Evolutionary conservation across 2,329 filamentous ascomycete species (phyloP).

Genomic region (Ophioceras dolichostomum): DNA sequence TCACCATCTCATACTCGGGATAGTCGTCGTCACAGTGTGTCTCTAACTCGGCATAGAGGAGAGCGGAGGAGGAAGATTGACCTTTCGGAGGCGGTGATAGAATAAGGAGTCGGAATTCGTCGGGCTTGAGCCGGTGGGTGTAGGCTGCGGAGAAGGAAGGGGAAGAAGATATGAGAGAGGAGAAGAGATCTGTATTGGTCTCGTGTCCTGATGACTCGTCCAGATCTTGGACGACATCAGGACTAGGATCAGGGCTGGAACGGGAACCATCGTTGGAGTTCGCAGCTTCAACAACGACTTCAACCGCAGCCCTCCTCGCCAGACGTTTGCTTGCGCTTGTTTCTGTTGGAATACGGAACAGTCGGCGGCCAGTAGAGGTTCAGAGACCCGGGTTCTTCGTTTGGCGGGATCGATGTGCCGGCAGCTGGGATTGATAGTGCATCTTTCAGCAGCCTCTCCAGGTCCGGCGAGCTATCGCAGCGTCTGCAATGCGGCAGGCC

Average conservation of each 20-base stretch:
- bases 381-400: too few species aligned
- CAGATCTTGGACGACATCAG: too few species aligned
- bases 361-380: conserved; percentile 1
- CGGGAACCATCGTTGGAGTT: background rate
- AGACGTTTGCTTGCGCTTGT: too few species aligned
- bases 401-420: too few species aligned
- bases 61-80: background rate
- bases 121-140: background rate
- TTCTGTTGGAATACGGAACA: background rate
- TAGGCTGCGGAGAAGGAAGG: background rate
- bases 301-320: too few species aligned
- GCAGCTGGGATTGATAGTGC: too few species aligned
- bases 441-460: too few species aligned
- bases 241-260: background rate
- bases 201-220: too few species aligned
- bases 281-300: too few species aligned
- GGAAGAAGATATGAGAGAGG: too few species aligned
- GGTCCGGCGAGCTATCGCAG: background rate
- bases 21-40: background rate
- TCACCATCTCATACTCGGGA: conserved; percentile 1
- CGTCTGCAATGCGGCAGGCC: background rate
- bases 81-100: background rate
- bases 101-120: background rate
- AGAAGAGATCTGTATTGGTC: background rate
- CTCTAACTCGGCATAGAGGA: background rate